Evolutionary conservation across 257 asterid genomes (phyloP), one percentile per base, ranked within the genome.

Genomic region (Voacanga thouarsii): DNA sequence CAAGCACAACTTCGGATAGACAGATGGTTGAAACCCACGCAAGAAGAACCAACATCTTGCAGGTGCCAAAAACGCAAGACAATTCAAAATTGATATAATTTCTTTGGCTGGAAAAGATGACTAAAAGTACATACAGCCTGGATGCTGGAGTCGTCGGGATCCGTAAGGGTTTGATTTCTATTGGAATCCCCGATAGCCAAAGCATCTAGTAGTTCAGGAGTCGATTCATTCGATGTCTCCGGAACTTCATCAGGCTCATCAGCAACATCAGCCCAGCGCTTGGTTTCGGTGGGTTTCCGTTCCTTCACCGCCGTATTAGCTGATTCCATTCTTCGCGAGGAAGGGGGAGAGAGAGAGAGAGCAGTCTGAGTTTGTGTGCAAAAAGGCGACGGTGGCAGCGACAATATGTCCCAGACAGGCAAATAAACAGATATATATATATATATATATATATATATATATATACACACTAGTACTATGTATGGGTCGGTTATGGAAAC

Each of bases 241-340:
- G 55, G 80, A 18, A 77, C 79, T 50, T 82, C 78, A 1, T 80
- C 90, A 10, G 71, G 50, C 23, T 79, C 84, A 11, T 87, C 89
- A 11, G 87, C 90, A 28, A 78, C 86, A 63, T 87, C 97, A 0
- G 95, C 95, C 93, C 95, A 91, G 19, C 92, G 81, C 75, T 65
- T 83, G 16, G 81, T 64, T 72, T 80, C 89, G 56, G 76, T 14
- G 19, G 80, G 68, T 69, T 66, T 77, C 56, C 75, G 74, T 47
- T 12, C 60, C 19, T 43, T 37, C 0, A 61, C 24, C n/a, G 37
- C 57, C 3, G 75, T 12, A 30, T 12, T 28, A 2, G 37, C 37
- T 33, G 37, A 33, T 33, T 33, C 37, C 37, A 33, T 33, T 33
- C 37, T 2, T 1, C 37, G 37, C 37, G 37, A 33, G 2, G 2